A percentile compares a stretch with the other conserved stretches of the same genome.
Conservation (phyloP, 768 basidiomycete species). For the Termitomyces sp. region DNA sequence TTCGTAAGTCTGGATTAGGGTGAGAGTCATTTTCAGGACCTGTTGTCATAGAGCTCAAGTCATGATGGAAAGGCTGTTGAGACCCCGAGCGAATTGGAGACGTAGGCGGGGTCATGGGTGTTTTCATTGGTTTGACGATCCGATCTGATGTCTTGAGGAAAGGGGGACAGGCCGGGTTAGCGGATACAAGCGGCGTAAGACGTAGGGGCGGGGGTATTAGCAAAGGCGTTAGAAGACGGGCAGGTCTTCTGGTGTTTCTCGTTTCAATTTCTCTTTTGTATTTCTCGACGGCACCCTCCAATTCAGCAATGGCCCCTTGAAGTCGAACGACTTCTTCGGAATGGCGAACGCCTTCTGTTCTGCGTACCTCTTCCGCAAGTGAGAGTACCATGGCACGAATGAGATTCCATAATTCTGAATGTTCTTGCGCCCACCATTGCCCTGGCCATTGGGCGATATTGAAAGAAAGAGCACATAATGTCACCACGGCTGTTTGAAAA, state of each 20-base stretch:
- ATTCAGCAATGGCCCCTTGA: conserved; percentile 42
- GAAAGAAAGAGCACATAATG: conserved; percentile 36
- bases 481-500: conserved; percentile 27
- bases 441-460: conserved; percentile 62
- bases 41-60: neutral
- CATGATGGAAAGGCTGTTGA: neutral
- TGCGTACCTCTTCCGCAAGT: conserved; percentile 60
- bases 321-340: conserved; percentile 40
- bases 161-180: conserved; percentile 1
- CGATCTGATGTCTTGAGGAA: neutral
- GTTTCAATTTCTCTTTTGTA: conserved; percentile 24
- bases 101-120: conserved; percentile 17
- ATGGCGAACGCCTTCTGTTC: conserved; percentile 25
- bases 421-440: conserved; percentile 61
- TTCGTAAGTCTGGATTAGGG: neutral
- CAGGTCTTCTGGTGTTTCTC: conserved; percentile 4
- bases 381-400: conserved; percentile 54
- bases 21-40: neutral
- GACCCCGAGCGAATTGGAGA: conserved; percentile 11
- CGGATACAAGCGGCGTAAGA: neutral
- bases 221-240: conserved; percentile 9
- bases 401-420: conserved; percentile 54
- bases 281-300: conserved; percentile 39
- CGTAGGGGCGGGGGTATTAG: conserved; percentile 9
- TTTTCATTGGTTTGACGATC: neutral